Evolutionary conservation across 805 yeast genomes (phyloP).

Genomic region (Saccharomycopsis malanga): DNA sequence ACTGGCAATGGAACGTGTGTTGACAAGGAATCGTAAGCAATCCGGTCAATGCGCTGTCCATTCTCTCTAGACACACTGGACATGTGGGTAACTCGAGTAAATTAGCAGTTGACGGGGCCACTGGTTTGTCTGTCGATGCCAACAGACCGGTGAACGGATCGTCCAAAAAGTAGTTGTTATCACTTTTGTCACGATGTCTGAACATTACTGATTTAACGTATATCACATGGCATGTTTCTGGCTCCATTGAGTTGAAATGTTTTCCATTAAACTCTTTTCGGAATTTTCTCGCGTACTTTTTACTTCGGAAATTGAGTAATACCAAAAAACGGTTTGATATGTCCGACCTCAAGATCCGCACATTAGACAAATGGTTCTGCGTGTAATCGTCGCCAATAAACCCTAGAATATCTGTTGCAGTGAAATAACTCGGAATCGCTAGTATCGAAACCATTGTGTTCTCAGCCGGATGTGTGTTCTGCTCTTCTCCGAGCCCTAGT

Average conservation of each 20-base stretch:
- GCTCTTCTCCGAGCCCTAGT: too few species aligned
- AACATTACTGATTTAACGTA: constrained; percentile 56
- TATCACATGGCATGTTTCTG: constrained; percentile 76
- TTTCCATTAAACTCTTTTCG: constrained; percentile 62
- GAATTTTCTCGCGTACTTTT: constrained; percentile 53
- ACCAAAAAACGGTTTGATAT: constrained; percentile 68
- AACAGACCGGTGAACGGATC: constrained; percentile 49
- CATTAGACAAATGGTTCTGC: constrained; percentile 50
- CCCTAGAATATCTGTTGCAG: constrained; percentile 76
- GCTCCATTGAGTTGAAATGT: constrained; percentile 79
- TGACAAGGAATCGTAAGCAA: constrained; percentile 84
- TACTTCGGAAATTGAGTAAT: constrained; percentile 60
- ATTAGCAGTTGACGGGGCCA: constrained; percentile 22
- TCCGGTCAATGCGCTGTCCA: constrained; percentile 78
- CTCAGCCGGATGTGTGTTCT: background rate
- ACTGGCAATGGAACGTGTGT: constrained; percentile 87
- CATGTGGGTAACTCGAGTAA: constrained; percentile 74
- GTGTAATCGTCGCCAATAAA: constrained; percentile 62
- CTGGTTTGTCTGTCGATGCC: constrained; percentile 18
- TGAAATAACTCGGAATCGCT: constrained; percentile 68
- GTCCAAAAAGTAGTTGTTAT: constrained; percentile 25
- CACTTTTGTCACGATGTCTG: constrained; percentile 25
- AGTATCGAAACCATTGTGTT: constrained; percentile 17
- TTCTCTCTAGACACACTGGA: constrained; percentile 84
- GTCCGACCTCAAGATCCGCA: constrained; percentile 62